Percentiles rank a stretch among this genome's conserved stretches.
Conservation (phyloP, 768 basidiomycete species). For the Tricholoma sp. region DNA sequence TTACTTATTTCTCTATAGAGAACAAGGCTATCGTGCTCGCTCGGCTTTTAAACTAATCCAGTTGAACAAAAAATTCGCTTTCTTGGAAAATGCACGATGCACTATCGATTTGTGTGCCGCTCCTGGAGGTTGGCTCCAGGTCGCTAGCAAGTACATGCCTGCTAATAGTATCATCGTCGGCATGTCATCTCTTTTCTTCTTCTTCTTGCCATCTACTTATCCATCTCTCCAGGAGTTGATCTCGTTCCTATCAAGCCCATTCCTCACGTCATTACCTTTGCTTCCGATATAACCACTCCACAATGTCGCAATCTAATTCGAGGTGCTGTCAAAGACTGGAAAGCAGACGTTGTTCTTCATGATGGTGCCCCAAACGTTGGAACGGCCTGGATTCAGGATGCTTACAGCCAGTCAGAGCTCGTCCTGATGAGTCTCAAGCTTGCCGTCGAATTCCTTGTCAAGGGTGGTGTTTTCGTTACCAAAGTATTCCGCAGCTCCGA, state of each 20-base stretch:
- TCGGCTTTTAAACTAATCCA: constrained; percentile 99
- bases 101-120: constrained; percentile 98
- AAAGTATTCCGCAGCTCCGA: constrained; percentile 98
- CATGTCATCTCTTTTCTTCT: constrained; percentile 27
- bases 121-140: constrained; percentile 98
- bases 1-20: constrained; percentile 44
- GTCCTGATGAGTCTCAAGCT: constrained; percentile 94
- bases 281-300: constrained; percentile 90
- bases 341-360: constrained; percentile 96
- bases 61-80: constrained; percentile 94
- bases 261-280: constrained; percentile 86
- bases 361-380: constrained; percentile 99
- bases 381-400: constrained; percentile 98
- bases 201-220: constrained; percentile 5
- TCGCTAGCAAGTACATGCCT: constrained; percentile 97
- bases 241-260: constrained; percentile 95
- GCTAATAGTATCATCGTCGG: constrained; percentile 88
- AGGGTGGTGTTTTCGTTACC: constrained; percentile 94
- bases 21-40: constrained; percentile 99
- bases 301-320: constrained; percentile 86
- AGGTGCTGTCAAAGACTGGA: constrained; percentile 94
- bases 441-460: constrained; percentile 88
- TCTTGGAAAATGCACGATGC: constrained; percentile 85
- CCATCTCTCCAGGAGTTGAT: constrained; percentile 71
- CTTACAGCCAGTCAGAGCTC: constrained; percentile 94